Base-by-base conservation (phyloP, 306 rosid genomes). In the Lagenaria siceraria region DNA sequence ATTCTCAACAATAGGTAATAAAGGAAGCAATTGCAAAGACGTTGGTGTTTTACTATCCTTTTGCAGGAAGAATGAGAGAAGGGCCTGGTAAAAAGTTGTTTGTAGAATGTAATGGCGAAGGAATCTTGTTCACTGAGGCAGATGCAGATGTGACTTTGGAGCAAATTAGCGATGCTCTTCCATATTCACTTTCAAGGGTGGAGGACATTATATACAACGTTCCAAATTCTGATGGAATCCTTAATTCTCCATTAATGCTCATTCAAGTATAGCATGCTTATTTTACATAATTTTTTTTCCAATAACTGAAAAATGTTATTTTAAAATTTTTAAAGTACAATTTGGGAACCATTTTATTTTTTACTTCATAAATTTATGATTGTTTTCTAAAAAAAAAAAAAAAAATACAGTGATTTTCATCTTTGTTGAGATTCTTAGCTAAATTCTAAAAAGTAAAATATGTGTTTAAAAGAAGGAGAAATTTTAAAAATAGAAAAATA, bases 61-160 rank as follows among this genome's bases (percentile, higher is more conserved):
- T 62, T 0, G 42, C 43, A 13, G 22, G 69, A 0, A 62, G 42
- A 35, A 0, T 31, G 21, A 62, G 69, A 7, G 43, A 62, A 62
- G 69, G 69, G 4, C 42, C 43, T 0, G 43, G 43, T 0, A 13
- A 22, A 14, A 62, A 27, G 22, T 75, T 85, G 0, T 75, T 42
- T 12, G 82, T 84, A 3, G 80, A 84, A 2, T 84, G 87, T 71
- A 84, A 51, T 0, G 80, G 40, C 0, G 71, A 84, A 36, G 87
- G 87, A 1, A 49, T 81, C 4, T 14, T 81, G 62, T 84, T 81
- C n/a, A 56, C 66, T 1, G 82, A 51, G 33, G 87, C 81, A 0
- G 54, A 19, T 17, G 79, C 84, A 3, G 66, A 68, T 11, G 75
- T 78, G 0, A 36, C 29, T 0, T 43, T 81, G 0, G 80, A 81